A percentile compares a stretch with the other conserved stretches of the same genome.
These are phyloP conservation scores for Nitzschia palea DNA, from an alignment of 108 stramenopile genomes.

Conservation along the genomic window DNA sequence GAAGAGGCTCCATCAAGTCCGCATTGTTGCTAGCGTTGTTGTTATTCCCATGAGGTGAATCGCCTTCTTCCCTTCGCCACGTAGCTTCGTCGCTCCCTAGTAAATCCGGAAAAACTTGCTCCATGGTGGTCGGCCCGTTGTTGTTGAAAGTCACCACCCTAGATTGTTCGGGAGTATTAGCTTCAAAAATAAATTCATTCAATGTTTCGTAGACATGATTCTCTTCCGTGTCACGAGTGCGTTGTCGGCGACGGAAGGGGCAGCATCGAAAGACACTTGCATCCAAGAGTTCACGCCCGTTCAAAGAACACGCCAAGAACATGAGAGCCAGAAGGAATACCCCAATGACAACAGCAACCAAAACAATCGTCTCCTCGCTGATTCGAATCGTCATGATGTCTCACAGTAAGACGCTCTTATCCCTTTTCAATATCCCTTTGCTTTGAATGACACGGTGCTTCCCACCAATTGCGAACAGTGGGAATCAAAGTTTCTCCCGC, in stretches of 20 bases:
- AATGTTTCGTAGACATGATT: conserved; percentile 24
- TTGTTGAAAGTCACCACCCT: not conserved
- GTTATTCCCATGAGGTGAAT: not conserved
- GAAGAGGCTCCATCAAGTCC: not conserved
- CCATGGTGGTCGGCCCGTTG: conserved; percentile 14
- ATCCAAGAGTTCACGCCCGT: conserved; percentile 21
- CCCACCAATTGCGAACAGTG: too few relatives aligned
- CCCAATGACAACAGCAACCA: conserved; percentile 20
- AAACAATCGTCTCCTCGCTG: not conserved
- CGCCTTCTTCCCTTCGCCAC: not conserved
- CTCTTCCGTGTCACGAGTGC: not conserved
- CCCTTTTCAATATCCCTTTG: too few relatives aligned
- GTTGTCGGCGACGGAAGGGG: not conserved
- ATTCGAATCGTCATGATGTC: conserved; percentile 7
- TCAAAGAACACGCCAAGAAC: conserved; percentile 27
- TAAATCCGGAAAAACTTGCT: conserved; percentile 37
- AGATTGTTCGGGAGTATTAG: not conserved
- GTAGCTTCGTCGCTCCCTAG: conserved; percentile 1
- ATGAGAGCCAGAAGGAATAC: conserved; percentile 28
- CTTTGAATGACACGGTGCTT: too few relatives aligned
- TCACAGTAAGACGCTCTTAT: not conserved
- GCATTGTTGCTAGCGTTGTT: not conserved
- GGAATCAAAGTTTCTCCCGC: too few relatives aligned
- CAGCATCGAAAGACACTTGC: conserved; percentile 18
- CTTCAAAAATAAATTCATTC: conserved; percentile 31